Conservation (phyloP, 345 rosid genomes). For the Microcos paniculata region DNA sequence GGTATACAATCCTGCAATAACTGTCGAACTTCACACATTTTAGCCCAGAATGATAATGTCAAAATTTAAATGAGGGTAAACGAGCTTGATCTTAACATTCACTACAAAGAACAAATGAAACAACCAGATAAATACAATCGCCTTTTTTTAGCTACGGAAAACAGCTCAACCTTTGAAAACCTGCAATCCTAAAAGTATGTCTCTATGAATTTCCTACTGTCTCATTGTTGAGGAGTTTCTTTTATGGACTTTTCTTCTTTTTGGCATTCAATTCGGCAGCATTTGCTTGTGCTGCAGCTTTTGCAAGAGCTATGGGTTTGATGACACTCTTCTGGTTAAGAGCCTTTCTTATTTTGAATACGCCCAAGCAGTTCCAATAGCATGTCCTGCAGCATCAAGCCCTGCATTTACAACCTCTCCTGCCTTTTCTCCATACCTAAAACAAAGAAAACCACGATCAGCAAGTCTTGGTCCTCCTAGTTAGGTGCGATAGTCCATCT, state of each 20-base stretch:
- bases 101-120: background rate
- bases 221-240: background rate
- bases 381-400: conserved; percentile 88
- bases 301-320: conserved; percentile 65
- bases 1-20: no score
- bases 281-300: conserved; percentile 54
- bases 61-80: background rate
- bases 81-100: background rate
- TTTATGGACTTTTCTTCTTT: no score
- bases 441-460: background rate
- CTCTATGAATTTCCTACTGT: background rate
- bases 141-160: background rate
- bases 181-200: background rate
- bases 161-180: background rate
- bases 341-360: conserved; percentile 85
- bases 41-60: background rate
- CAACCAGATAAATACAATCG: background rate
- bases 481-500: background rate
- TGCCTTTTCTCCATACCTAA: conserved; percentile 83
- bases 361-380: conserved; percentile 90
- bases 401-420: no score
- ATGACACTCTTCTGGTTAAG: conserved; percentile 72
- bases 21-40: background rate
- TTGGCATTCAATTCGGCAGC: conserved; percentile 44
- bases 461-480: background rate